phyloP scores from a whole-genome alignment of 2,329 filamentous ascomycete species.

The Metarhizium anisopliae region DNA sequence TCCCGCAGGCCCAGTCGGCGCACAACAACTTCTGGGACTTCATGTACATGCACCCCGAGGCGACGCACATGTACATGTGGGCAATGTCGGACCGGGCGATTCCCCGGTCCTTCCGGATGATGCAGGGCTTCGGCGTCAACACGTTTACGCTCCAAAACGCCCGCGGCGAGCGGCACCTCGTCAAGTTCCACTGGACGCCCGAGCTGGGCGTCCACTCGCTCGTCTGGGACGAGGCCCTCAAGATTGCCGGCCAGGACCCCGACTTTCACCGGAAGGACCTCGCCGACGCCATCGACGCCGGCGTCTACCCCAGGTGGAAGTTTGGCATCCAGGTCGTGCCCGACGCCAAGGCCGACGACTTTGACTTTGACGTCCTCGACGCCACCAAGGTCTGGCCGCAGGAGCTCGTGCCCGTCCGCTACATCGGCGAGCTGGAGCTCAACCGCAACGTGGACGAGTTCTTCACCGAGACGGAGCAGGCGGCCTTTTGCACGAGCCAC shows the following conservation, averaged over 20 bases:
- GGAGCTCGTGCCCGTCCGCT: conserved; percentile 63
- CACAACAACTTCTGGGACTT: conserved; percentile 79
- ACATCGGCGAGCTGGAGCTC: conserved; percentile 71
- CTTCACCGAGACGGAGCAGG: conserved; percentile 76
- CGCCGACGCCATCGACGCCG: conserved; percentile 62
- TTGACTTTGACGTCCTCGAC: conserved; percentile 79
- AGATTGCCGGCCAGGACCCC: conserved; percentile 64
- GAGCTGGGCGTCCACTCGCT: conserved; percentile 68
- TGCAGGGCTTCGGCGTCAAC: conserved; percentile 81
- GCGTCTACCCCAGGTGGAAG: conserved; percentile 67
- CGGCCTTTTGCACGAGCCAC: conserved; percentile 74
- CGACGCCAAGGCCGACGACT: conserved; percentile 63
- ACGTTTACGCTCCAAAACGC: conserved; percentile 63
- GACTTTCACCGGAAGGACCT: conserved; percentile 78
- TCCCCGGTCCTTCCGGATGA: conserved; percentile 70
- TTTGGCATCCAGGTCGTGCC: conserved; percentile 74
- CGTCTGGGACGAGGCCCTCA: conserved; percentile 72
- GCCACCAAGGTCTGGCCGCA: conserved; percentile 84
- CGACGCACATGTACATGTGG: conserved; percentile 75
- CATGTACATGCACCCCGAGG: conserved; percentile 51
- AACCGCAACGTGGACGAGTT: conserved; percentile 75
- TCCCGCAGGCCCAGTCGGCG: conserved; percentile 61
- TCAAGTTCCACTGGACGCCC: conserved; percentile 72
- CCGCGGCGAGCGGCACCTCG: conserved; percentile 60
- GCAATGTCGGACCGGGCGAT: conserved; percentile 66